Conservation (phyloP, 495 filamentous ascomycete species). For the Articulospora tetracladia region DNA sequence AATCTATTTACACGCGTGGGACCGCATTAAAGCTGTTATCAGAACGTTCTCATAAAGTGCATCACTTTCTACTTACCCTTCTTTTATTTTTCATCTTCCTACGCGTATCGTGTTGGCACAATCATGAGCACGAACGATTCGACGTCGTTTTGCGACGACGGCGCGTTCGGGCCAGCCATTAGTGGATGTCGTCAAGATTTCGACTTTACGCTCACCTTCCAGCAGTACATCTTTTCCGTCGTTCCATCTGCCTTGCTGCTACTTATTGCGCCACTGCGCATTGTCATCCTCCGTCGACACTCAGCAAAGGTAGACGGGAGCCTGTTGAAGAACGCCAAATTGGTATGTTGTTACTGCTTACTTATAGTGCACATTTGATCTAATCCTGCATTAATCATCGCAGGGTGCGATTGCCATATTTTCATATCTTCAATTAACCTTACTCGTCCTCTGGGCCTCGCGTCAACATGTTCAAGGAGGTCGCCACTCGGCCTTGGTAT, state of each 20-base stretch:
- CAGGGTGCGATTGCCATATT: background rate
- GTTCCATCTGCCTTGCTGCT: slow-evolving; percentile 39
- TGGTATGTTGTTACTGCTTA: background rate
- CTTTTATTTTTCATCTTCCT: too few species aligned
- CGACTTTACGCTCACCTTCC: slow-evolving; percentile 57
- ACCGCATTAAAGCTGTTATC: too few species aligned
- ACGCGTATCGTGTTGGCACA: too few species aligned
- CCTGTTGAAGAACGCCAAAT: slow-evolving; percentile 7
- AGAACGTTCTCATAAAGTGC: too few species aligned
- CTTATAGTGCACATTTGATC: too few species aligned
- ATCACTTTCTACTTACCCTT: too few species aligned
- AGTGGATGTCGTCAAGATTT: slow-evolving; percentile 25
- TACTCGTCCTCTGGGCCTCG: slow-evolving; percentile 39
- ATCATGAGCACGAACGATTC: too few species aligned
- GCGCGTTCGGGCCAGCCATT: background rate
- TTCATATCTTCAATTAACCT: slow-evolving; percentile 33
- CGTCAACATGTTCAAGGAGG: slow-evolving; percentile 28
- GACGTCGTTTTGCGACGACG: background rate
- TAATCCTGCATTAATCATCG: background rate
- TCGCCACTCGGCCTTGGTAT: slow-evolving; percentile 25
- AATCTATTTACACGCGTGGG: too few species aligned
- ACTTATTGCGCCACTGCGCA: slow-evolving; percentile 37
- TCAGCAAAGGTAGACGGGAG: slow-evolving; percentile 32
- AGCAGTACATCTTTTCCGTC: slow-evolving; percentile 44
- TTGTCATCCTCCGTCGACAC: slow-evolving; percentile 32